phyloP scores from a whole-genome alignment of 495 filamentous ascomycete species.

The Aspergillus coremiiformis region DNA sequence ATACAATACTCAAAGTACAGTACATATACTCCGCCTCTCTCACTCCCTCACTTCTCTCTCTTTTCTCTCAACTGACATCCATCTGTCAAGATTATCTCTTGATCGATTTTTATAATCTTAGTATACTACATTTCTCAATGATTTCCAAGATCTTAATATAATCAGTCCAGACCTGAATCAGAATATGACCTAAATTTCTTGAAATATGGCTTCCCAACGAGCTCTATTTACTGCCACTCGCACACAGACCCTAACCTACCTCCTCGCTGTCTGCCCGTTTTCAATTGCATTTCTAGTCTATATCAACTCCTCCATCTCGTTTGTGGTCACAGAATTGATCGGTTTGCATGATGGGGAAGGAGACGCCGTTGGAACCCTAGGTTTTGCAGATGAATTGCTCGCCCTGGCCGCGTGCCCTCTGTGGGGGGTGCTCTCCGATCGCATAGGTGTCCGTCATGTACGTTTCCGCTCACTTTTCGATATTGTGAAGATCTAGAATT shows the following conservation, averaged over 20 bases:
- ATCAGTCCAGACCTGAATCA: not conserved
- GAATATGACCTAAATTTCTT: not conserved
- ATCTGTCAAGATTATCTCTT: too few relatives aligned
- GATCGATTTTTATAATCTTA: too few relatives aligned
- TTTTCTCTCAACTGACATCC: too few relatives aligned
- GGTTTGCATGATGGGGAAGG: constrained; percentile 70
- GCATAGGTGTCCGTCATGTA: constrained; percentile 70
- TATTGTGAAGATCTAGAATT: not conserved
- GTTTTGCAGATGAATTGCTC: constrained; percentile 91
- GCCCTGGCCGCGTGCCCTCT: constrained; percentile 83
- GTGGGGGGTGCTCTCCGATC: constrained; percentile 90
- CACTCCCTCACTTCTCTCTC: too few relatives aligned
- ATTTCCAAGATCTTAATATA: not conserved
- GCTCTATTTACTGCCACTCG: constrained; percentile 55
- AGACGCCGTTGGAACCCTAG: constrained; percentile 85
- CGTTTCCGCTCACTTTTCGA: constrained; percentile 8
- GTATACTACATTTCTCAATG: not conserved
- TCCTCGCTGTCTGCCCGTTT: constrained; percentile 85
- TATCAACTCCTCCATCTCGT: constrained; percentile 87
- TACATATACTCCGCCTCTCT: too few relatives aligned
- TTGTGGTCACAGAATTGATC: constrained; percentile 88
- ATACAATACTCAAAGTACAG: too few relatives aligned
- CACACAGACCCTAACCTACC: constrained; percentile 73
- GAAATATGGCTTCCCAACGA: constrained; percentile 28
- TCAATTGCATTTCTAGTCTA: constrained; percentile 97